phyloP scores from a whole-genome alignment of 305 asterid genomes.

The Lippia alba region DNA sequence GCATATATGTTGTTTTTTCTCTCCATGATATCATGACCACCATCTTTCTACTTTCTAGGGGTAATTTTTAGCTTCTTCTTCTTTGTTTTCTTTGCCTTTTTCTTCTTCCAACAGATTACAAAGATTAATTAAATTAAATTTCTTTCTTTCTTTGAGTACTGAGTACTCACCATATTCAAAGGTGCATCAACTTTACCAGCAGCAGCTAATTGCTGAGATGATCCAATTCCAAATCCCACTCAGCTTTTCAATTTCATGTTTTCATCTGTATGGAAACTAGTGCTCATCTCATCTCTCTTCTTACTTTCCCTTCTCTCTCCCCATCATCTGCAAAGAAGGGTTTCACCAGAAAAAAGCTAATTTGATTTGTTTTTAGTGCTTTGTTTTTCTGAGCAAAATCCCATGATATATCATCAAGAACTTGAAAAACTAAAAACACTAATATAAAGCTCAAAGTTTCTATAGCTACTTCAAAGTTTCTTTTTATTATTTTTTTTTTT shows the following conservation, averaged over 20 bases:
- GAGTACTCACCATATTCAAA: conserved; percentile 29
- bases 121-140: not conserved
- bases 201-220: conserved; percentile 8
- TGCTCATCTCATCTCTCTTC: conserved; percentile 6
- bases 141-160: not conserved
- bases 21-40: conserved; percentile 43
- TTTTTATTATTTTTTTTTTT: conserved; percentile 9
- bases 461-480: too few species aligned
- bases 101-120: not conserved
- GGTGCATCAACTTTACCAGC: conserved; percentile 19
- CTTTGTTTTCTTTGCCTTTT: conserved; percentile 13
- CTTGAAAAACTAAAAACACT: not conserved
- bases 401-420: conserved; percentile 4
- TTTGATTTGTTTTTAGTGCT: conserved; percentile 30
- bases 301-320: conserved; percentile 1
- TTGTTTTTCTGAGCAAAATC: not conserved
- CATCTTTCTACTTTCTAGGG: conserved; percentile 40
- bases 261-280: conserved; percentile 18
- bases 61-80: conserved; percentile 24
- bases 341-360: conserved; percentile 15
- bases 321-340: conserved; percentile 21
- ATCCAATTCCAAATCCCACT: conserved; percentile 40
- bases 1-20: conserved; percentile 33
- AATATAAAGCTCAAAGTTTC: conserved; percentile 12
- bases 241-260: conserved; percentile 12